These are phyloP conservation scores for Ceratocystis variospora DNA, from an alignment of 2,329 filamentous ascomycete species.

Conservation along the genomic window DNA sequence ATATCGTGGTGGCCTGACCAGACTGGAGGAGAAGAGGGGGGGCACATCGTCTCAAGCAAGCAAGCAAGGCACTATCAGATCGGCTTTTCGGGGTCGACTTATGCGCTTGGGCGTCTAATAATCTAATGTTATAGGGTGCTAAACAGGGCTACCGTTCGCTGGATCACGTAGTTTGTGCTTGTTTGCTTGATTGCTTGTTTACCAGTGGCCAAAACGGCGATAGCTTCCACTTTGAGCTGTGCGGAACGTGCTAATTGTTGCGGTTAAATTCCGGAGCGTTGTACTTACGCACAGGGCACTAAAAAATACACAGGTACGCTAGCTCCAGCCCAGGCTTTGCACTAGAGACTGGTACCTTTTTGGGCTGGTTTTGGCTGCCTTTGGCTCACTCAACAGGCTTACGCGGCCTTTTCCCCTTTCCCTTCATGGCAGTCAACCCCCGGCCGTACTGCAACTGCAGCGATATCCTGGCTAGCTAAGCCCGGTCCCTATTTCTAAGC, in stretches of 20 bases:
- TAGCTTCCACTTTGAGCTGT: not conserved
- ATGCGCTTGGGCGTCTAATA: not conserved
- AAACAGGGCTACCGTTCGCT: not conserved
- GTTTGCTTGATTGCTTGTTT: constrained; percentile 2
- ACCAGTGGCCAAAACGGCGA: not conserved
- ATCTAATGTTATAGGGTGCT: not conserved
- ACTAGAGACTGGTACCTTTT: not conserved
- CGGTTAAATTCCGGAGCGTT: not conserved
- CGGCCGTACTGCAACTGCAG: not conserved
- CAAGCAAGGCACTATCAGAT: not conserved
- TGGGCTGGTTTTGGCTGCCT: not conserved
- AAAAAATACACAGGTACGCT: not conserved
- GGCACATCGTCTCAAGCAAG: too few species aligned
- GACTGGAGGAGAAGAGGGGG: not conserved
- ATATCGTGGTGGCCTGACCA: not conserved
- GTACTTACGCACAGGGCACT: not conserved
- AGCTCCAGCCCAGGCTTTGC: not conserved
- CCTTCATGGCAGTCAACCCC: not conserved
- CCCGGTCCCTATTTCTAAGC: constrained; percentile 5
- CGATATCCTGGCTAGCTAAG: constrained; percentile 4
- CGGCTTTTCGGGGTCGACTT: not conserved
- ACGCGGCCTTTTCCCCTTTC: constrained; percentile 19
- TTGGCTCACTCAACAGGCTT: constrained; percentile 11
- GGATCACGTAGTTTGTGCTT: not conserved
- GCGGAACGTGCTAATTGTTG: not conserved